Percentiles rank a stretch among this genome's conserved stretches.
Evolutionary conservation across 2,329 filamentous ascomycete species (phyloP).

Genomic region (Neopestalotiopsis sp.): DNA sequence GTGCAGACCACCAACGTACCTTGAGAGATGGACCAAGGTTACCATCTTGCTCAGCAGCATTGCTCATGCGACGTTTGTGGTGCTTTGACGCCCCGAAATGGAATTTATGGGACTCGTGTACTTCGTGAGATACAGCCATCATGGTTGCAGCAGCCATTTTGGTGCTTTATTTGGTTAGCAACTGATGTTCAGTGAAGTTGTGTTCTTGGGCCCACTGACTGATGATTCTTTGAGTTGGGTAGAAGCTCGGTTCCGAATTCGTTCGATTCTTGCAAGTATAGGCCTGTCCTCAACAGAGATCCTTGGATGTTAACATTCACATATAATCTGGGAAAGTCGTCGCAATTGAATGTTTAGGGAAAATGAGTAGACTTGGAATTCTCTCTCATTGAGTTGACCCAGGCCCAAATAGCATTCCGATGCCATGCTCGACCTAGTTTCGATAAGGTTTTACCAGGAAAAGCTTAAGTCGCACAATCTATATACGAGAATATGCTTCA

Average conservation of each 20-base stretch:
- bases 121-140: constrained; percentile 1
- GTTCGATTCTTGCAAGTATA: too few relatives aligned
- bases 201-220: too few relatives aligned
- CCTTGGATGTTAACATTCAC: too few relatives aligned
- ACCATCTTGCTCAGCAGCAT: constrained; percentile 47
- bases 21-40: constrained; percentile 52
- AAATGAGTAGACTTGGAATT: neutral
- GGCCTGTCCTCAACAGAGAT: too few relatives aligned
- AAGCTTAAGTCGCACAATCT: neutral
- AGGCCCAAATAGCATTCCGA: neutral
- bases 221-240: too few relatives aligned
- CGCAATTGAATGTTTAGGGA: too few relatives aligned
- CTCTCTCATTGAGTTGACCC: neutral
- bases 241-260: too few relatives aligned
- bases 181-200: too few relatives aligned
- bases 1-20: constrained; percentile 31
- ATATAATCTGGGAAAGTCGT: too few relatives aligned
- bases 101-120: constrained; percentile 44
- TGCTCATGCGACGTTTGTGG: constrained; percentile 53
- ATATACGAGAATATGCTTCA: neutral
- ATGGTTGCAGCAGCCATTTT: neutral
- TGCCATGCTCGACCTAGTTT: neutral
- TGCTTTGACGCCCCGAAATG: constrained; percentile 51
- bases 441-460: constrained; percentile 1
- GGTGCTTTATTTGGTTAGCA: neutral